Conservation (phyloP, 345 rosid species). For the Pistacia atlantica region DNA sequence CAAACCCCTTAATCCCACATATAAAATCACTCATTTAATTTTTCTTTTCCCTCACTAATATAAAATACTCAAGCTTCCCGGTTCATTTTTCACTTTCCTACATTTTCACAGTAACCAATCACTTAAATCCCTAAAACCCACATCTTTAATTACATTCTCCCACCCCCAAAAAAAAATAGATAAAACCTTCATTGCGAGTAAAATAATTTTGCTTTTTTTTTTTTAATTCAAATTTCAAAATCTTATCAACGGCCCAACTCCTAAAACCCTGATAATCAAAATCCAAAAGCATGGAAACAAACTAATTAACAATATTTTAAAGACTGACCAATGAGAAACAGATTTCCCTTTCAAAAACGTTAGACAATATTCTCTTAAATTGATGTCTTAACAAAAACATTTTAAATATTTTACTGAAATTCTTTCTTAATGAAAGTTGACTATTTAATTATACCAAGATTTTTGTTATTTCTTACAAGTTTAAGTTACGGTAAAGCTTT, state of each 20-base stretch:
- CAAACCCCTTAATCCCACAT: neutral
- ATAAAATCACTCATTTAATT: neutral
- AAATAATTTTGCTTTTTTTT: neutral
- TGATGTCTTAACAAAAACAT: too few relatives aligned
- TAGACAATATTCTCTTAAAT: too few relatives aligned
- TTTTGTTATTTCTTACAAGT: too few relatives aligned
- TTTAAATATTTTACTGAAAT: too few relatives aligned
- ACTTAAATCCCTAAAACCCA: neutral
- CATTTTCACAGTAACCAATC: neutral
- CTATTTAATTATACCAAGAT: too few relatives aligned
- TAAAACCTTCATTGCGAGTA: neutral
- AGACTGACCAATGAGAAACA: too few relatives aligned
- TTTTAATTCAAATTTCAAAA: neutral
- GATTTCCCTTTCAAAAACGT: too few relatives aligned
- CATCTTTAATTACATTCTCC: neutral
- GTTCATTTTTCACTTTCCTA: neutral
- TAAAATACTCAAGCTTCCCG: neutral
- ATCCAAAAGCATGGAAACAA: neutral
- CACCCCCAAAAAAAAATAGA: neutral
- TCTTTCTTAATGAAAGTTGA: too few relatives aligned
- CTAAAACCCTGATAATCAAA: conserved; percentile 13
- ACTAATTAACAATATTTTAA: neutral
- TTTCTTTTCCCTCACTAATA: neutral
- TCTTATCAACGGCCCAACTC: neutral
- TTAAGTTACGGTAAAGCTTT: too few relatives aligned